Evolutionary conservation across 345 rosid species (phyloP).

Genomic region (Xanthoceras sorbifolium): DNA sequence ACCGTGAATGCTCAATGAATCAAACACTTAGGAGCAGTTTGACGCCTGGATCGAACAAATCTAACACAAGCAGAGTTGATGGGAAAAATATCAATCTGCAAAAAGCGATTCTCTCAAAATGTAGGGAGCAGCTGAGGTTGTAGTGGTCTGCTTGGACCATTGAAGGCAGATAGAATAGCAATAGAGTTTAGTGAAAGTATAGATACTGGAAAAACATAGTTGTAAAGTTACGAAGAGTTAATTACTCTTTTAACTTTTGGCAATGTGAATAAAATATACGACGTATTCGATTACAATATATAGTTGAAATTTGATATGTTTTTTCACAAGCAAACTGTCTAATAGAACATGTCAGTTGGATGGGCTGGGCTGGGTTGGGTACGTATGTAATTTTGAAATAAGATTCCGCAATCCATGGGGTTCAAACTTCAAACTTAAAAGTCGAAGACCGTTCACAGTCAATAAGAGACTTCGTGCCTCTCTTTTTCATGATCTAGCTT

Average conservation of each 20-base stretch:
- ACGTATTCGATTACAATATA: background rate
- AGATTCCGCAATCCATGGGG: too few relatives aligned
- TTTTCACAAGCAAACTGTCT: too few relatives aligned
- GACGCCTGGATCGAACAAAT: background rate
- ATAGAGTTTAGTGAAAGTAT: background rate
- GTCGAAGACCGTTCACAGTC: too few relatives aligned
- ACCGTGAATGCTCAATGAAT: constrained; percentile 30
- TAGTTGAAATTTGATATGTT: background rate
- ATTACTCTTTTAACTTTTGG: background rate
- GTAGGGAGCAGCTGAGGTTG: background rate
- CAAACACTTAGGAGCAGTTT: constrained; percentile 1
- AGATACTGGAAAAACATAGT: background rate
- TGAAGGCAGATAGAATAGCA: background rate
- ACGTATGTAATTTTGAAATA: too few relatives aligned
- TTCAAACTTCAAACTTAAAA: too few relatives aligned
- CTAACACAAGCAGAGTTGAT: background rate
- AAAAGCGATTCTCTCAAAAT: background rate
- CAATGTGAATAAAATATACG: background rate
- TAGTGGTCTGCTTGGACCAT: background rate
- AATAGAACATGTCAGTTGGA: too few relatives aligned
- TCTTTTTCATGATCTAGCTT: too few relatives aligned
- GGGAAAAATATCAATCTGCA: background rate
- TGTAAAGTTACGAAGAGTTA: background rate
- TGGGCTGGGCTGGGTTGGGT: too few relatives aligned
- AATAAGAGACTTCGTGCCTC: too few relatives aligned